These are phyloP conservation scores for Scopulariopsis brevicaulis DNA, from an alignment of 2,329 filamentous ascomycete genomes.

Conservation along the genomic window DNA sequence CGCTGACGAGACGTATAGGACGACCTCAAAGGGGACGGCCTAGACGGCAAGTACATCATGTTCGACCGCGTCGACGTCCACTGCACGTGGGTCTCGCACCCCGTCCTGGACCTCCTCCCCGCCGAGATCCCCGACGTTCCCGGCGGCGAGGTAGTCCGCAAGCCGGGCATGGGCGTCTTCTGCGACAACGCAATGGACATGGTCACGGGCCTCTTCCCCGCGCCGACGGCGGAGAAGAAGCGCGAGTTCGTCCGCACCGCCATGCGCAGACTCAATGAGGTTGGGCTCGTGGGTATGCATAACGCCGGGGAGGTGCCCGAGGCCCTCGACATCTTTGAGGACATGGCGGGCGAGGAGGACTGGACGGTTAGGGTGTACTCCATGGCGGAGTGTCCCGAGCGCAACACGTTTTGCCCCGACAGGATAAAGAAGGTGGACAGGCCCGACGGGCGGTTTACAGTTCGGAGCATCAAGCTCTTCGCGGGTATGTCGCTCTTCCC, in stretches of 20 bases:
- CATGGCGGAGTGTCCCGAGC: constrained; percentile 54
- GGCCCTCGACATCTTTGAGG: constrained; percentile 41
- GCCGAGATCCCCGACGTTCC: constrained; percentile 37
- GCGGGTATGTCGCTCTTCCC: constrained; percentile 33
- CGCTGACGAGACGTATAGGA: constrained; percentile 9
- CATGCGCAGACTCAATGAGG: constrained; percentile 49
- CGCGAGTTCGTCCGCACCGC: constrained; percentile 43
- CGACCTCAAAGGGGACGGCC: constrained; percentile 37
- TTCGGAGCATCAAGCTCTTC: constrained; percentile 59
- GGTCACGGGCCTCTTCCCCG: constrained; percentile 44
- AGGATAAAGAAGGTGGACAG: constrained; percentile 30
- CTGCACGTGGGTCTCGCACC: constrained; percentile 57
- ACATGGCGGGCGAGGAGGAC: constrained; percentile 34
- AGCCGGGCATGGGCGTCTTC: constrained; percentile 56
- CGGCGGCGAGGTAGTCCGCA: constrained; percentile 50
- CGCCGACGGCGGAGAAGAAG: constrained; percentile 40
- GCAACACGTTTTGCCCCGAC: constrained; percentile 52
- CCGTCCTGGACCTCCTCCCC: constrained; percentile 50
- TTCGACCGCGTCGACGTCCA: constrained; percentile 60
- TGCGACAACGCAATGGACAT: constrained; percentile 64
- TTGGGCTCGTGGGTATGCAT: constrained; percentile 58
- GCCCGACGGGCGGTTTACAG: constrained; percentile 36
- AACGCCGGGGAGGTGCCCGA: constrained; percentile 51
- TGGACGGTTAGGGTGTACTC: constrained; percentile 55
- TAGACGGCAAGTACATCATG: constrained; percentile 52